Percentiles rank a stretch among this genome's conserved stretches.
phyloP scores from a whole-genome alignment of 208 protist species.

The Naegleria gruberi region DNA sequence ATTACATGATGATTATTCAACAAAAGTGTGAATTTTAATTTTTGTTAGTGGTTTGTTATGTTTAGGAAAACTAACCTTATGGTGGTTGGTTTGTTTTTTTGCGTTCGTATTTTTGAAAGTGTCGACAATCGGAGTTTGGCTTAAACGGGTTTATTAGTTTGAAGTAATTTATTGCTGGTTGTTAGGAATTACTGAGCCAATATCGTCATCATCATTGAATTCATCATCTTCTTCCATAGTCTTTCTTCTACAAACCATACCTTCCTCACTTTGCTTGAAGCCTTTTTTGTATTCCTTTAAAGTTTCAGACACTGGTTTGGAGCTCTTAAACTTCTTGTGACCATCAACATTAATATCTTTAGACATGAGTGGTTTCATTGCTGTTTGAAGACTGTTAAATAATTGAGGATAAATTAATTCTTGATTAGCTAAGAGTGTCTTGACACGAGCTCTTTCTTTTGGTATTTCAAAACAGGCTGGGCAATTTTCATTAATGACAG shows the following conservation, averaged over 20 bases:
- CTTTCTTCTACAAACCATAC: background rate
- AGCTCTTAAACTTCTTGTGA: constrained; percentile 6
- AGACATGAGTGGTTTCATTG: constrained; percentile 2
- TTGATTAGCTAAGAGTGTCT: background rate
- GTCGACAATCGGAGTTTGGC: too few relatives aligned
- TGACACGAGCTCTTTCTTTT: constrained; percentile 47
- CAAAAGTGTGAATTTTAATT: too few relatives aligned
- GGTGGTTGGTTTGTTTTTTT: too few relatives aligned
- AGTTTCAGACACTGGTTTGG: background rate
- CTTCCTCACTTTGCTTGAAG: background rate
- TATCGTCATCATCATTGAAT: background rate
- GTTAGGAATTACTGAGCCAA: background rate
- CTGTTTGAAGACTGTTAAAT: background rate
- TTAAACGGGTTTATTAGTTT: too few relatives aligned
- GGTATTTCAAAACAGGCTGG: constrained; percentile 64
- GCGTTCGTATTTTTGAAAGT: too few relatives aligned
- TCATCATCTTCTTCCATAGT: background rate
- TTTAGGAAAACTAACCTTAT: too few relatives aligned
- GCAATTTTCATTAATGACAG: constrained; percentile 65
- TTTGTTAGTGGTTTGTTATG: too few relatives aligned
- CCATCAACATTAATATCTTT: background rate
- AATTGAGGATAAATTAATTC: background rate
- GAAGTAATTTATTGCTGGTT: background rate
- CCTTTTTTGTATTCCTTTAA: background rate
- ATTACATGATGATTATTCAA: too few relatives aligned